A percentile compares a stretch with the other conserved stretches of the same genome.
phyloP scores from a whole-genome alignment of 2,329 filamentous ascomycete genomes.

The Venturia effusa region DNA sequence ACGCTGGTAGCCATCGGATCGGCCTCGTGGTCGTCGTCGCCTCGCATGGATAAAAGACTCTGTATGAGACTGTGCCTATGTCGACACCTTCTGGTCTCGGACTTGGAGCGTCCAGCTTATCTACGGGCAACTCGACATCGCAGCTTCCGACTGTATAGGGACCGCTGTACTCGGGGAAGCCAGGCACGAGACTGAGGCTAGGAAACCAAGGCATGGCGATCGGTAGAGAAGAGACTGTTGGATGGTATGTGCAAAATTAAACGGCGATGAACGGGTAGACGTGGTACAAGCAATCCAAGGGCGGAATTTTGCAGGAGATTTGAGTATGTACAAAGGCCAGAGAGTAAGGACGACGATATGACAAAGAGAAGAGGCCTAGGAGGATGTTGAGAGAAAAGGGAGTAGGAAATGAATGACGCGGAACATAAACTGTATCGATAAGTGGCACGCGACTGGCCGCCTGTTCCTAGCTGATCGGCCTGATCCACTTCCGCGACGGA shows the following conservation, averaged over 20 bases:
- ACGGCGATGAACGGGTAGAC: not conserved
- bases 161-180: slow-evolving; percentile 64
- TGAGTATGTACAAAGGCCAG: not conserved
- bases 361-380: not conserved
- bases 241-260: not conserved
- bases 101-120: slow-evolving; percentile 34
- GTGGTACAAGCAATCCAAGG: not conserved
- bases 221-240: not conserved
- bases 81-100: slow-evolving; percentile 38
- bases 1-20: slow-evolving; percentile 67
- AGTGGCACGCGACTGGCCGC: not conserved
- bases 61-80: slow-evolving; percentile 66
- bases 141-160: slow-evolving; percentile 69
- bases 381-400: not conserved
- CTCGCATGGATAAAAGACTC: slow-evolving; percentile 68
- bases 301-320: not conserved
- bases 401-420: not conserved
- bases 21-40: slow-evolving; percentile 39
- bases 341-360: not conserved
- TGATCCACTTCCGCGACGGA: not conserved
- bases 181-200: not conserved
- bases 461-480: not conserved
- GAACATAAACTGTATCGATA: not conserved
- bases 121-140: slow-evolving; percentile 67
- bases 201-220: not conserved